A percentile compares a stretch with the other conserved stretches of the same genome.
phyloP scores from a whole-genome alignment of 2,329 filamentous ascomycete species.

The Colletotrichum cordylinicola region DNA sequence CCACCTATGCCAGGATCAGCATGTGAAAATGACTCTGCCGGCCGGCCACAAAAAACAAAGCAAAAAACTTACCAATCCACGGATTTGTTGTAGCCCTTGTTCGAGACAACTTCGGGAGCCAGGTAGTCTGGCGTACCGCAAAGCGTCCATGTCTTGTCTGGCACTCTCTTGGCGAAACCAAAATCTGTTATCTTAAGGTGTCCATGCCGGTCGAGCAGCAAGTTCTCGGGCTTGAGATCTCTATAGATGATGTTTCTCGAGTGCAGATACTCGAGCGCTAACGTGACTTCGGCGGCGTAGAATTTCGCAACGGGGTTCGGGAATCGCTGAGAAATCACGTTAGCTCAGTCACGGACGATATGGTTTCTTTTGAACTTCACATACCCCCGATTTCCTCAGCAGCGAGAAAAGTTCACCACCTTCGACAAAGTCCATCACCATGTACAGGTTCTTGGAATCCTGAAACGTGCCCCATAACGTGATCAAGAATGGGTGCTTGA shows the following conservation, averaged over 20 bases:
- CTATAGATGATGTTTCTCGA: slow-evolving; percentile 96
- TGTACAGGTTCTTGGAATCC: slow-evolving; percentile 94
- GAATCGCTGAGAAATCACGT: slow-evolving; percentile 73
- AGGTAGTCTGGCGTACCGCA: slow-evolving; percentile 98
- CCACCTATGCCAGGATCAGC: slow-evolving; percentile 70
- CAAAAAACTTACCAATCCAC: slow-evolving; percentile 83
- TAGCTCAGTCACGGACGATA: slow-evolving; percentile 11
- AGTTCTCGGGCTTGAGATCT: slow-evolving; percentile 94
- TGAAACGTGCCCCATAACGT: slow-evolving; percentile 99
- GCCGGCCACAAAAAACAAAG: background rate
- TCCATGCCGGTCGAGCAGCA: slow-evolving; percentile 89
- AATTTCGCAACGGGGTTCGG: slow-evolving; percentile 99
- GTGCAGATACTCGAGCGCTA: slow-evolving; percentile 95
- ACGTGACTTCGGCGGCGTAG: slow-evolving; percentile 95
- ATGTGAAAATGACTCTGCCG: background rate
- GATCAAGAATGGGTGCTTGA: slow-evolving; percentile 97
- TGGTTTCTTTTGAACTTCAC: slow-evolving; percentile 29
- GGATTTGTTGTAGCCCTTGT: slow-evolving; percentile 99
- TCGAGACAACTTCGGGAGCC: slow-evolving; percentile 96
- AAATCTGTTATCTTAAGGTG: slow-evolving; percentile 98
- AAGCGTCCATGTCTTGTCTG: slow-evolving; percentile 98
- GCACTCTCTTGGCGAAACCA: slow-evolving; percentile 96
- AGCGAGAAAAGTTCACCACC: slow-evolving; percentile 97
- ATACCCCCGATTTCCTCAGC: slow-evolving; percentile 88
- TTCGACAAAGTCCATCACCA: slow-evolving; percentile 99